Evolutionary conservation across 208 protist species (phyloP).

Genomic region (Wallacemonas collosoma): DNA sequence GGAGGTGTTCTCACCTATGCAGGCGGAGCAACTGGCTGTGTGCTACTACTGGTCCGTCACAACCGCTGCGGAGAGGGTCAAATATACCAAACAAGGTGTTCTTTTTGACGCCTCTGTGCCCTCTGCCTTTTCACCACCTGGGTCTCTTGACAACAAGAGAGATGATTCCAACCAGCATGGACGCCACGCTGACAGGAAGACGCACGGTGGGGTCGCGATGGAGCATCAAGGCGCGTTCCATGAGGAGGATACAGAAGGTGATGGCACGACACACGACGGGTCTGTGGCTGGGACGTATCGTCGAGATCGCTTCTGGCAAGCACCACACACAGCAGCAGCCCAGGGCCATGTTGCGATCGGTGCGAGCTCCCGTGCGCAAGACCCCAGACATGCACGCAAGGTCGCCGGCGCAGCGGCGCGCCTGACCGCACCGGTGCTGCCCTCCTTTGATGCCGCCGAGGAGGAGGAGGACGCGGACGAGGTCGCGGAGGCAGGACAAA

Average conservation of each 20-base stretch:
- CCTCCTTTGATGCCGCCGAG: background rate
- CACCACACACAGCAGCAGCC: background rate
- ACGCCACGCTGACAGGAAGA: no score
- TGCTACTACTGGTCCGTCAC: constrained; percentile 48
- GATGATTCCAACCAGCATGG: no score
- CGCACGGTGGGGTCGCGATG: no score
- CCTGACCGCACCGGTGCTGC: background rate
- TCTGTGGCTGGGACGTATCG: background rate
- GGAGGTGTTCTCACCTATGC: constrained; percentile 14
- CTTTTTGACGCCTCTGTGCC: constrained; percentile 1
- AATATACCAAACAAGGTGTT: constrained; percentile 6
- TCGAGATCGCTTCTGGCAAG: background rate
- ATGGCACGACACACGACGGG: no score
- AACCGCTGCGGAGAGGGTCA: constrained; percentile 22
- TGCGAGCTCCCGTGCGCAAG: background rate
- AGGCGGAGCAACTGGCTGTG: constrained; percentile 43
- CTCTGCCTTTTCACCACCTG: background rate
- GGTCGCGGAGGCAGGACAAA: no score
- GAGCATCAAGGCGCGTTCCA: no score
- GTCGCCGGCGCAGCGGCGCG: background rate
- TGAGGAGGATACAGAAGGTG: no score
- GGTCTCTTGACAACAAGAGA: no score
- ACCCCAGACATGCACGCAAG: background rate
- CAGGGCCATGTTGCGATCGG: no score
- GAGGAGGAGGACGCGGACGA: no score